Evolutionary conservation across 495 filamentous ascomycete genomes (phyloP).

Genomic region (Talaromyces ruber): DNA sequence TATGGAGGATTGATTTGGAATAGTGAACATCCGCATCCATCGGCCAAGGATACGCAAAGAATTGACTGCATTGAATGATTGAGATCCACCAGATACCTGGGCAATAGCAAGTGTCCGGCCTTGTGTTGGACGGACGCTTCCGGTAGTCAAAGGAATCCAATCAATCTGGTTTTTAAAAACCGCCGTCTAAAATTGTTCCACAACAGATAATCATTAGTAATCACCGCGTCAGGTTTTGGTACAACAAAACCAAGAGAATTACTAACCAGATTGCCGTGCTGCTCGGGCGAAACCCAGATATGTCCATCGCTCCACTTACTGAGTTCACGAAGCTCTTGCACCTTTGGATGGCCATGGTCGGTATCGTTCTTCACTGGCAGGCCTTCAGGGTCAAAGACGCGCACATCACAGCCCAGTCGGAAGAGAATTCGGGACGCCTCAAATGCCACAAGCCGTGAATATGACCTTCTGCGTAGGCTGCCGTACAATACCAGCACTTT

Average conservation of each 20-base stretch:
- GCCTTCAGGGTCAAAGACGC: conserved; percentile 52
- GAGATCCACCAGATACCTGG: conserved; percentile 58
- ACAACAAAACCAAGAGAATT: background rate
- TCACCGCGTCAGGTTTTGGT: background rate
- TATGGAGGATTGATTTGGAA: conserved; percentile 61
- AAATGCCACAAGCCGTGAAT: conserved; percentile 51
- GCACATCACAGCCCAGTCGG: conserved; percentile 60
- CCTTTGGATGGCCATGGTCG: conserved; percentile 49
- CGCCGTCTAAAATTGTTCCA: conserved; percentile 49
- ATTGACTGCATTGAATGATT: conserved; percentile 69
- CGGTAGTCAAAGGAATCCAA: conserved; percentile 59
- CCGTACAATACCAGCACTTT: conserved; percentile 59
- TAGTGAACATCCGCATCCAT: conserved; percentile 74
- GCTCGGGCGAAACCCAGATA: conserved; percentile 61
- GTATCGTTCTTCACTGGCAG: conserved; percentile 58
- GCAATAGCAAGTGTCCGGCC: conserved; percentile 58
- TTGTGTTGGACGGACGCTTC: conserved; percentile 60
- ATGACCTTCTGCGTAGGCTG: conserved; percentile 51
- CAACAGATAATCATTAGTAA: no score
- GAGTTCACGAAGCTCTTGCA: conserved; percentile 56
- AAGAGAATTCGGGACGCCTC: conserved; percentile 56
- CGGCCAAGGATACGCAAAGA: conserved; percentile 58
- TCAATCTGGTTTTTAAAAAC: conserved; percentile 74
- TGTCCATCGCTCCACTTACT: conserved; percentile 63
- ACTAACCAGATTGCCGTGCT: conserved; percentile 59